phyloP scores from a whole-genome alignment of 1,284 basidiomycete genomes.

The Ustilago nuda region DNA sequence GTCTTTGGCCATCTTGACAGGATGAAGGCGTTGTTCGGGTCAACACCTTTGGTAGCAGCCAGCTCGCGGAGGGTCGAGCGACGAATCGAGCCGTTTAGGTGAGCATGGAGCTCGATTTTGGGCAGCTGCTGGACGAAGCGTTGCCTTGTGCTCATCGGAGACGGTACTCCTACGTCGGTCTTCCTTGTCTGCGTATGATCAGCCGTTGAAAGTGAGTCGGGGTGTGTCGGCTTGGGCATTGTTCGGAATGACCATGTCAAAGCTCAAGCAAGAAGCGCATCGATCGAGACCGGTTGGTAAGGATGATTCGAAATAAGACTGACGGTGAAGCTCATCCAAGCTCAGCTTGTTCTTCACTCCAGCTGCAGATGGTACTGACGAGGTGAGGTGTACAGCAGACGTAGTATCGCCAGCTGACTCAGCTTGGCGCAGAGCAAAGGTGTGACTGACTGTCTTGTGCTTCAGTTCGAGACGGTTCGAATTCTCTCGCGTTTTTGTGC shows the following conservation, averaged over 20 bases:
- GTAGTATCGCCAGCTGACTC: neutral
- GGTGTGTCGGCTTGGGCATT: neutral
- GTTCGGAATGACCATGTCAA: neutral
- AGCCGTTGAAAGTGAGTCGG: neutral
- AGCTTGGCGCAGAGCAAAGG: neutral
- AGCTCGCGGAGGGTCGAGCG: slow-evolving; percentile 34
- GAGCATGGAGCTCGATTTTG: slow-evolving; percentile 55
- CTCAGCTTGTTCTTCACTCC: neutral
- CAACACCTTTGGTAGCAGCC: slow-evolving; percentile 15
- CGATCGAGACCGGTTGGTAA: neutral
- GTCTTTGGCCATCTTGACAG: slow-evolving; percentile 19
- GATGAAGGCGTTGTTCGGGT: slow-evolving; percentile 19
- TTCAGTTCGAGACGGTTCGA: neutral
- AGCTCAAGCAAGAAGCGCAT: neutral
- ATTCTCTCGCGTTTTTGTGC: neutral
- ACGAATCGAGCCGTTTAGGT: slow-evolving; percentile 53
- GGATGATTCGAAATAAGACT: neutral
- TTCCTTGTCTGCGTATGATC: neutral
- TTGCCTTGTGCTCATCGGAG: neutral
- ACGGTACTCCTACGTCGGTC: neutral
- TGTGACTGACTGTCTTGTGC: neutral
- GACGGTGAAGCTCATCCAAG: neutral
- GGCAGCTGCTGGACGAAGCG: slow-evolving; percentile 19
- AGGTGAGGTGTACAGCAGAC: neutral
- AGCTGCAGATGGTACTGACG: neutral